Percentiles rank a stretch among this genome's conserved stretches.
Conservation (phyloP, 768 basidiomycete genomes). For the Mycena sanguinolenta region DNA sequence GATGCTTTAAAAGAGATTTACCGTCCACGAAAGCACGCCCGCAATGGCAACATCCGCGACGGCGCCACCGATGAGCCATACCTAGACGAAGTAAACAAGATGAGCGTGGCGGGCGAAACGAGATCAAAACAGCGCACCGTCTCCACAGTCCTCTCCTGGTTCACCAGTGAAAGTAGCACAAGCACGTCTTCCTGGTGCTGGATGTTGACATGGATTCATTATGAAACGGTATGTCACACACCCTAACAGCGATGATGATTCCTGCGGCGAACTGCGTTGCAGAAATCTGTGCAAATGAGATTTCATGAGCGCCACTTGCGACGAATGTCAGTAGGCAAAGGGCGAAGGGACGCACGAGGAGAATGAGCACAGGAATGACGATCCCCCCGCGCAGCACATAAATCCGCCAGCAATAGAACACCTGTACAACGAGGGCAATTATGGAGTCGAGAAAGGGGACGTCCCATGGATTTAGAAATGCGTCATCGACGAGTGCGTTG, state of each 20-base stretch:
- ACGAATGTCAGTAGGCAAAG: background rate
- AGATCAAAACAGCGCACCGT: slow-evolving; percentile 28
- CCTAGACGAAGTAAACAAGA: no score
- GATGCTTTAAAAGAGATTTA: background rate
- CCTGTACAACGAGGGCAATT: background rate
- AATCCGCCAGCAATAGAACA: background rate
- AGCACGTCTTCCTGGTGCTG: slow-evolving; percentile 20
- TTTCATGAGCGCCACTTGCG: no score
- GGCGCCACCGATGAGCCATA: slow-evolving; percentile 29
- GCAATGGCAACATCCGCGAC: background rate
- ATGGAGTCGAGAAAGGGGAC: slow-evolving; percentile 26
- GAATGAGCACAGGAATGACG: slow-evolving; percentile 26
- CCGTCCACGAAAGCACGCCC: background rate
- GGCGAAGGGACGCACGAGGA: slow-evolving; percentile 21
- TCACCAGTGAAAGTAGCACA: slow-evolving; percentile 25
- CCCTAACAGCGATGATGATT: slow-evolving; percentile 27
- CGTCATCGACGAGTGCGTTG: background rate
- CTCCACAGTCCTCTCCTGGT: slow-evolving; percentile 14
- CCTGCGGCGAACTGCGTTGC: slow-evolving; percentile 26
- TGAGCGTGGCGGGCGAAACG: no score
- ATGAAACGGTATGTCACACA: no score
- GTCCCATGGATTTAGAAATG: slow-evolving; percentile 23
- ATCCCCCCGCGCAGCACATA: slow-evolving; percentile 7
- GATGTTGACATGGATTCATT: background rate
- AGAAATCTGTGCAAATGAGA: slow-evolving; percentile 31